Percentiles rank a stretch among this genome's conserved stretches.
Conservation (phyloP, 768 basidiomycete species). For the Xerocomellus intermedius region DNA sequence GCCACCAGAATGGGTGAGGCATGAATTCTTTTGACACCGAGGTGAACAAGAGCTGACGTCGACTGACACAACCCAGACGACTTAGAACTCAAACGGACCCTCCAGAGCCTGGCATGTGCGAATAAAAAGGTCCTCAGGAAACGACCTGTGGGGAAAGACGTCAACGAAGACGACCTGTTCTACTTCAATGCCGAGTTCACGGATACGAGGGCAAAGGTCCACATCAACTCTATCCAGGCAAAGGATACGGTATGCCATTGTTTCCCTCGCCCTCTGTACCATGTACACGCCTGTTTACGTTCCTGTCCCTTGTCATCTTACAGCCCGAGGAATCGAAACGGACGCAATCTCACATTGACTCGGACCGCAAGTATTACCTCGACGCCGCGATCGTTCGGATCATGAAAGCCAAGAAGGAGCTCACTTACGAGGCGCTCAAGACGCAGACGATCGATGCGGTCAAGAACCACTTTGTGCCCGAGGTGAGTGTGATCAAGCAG, state of each 20-base stretch:
- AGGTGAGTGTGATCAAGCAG: conserved; percentile 82
- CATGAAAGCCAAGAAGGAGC: conserved; percentile 91
- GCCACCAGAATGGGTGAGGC: conserved; percentile 70
- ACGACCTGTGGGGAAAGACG: conserved; percentile 72
- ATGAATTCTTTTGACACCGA: not conserved
- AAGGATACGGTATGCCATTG: conserved; percentile 73
- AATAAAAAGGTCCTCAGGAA: conserved; percentile 88
- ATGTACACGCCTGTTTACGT: not conserved
- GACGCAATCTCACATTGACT: conserved; percentile 81
- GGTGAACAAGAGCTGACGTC: not conserved
- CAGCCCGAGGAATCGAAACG: conserved; percentile 84
- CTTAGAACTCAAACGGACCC: conserved; percentile 71
- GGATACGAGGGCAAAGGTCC: conserved; percentile 74
- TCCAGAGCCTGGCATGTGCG: conserved; percentile 91
- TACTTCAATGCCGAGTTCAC: conserved; percentile 80
- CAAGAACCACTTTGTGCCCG: conserved; percentile 82
- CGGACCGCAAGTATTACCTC: conserved; percentile 80
- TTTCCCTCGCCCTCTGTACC: not conserved
- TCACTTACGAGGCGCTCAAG: conserved; percentile 76
- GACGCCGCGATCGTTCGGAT: conserved; percentile 96
- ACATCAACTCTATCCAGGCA: conserved; percentile 94
- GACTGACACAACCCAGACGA: conserved; percentile 45
- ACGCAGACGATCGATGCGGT: conserved; percentile 84
- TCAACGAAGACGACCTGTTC: conserved; percentile 75
- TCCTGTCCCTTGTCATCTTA: not conserved